Conservation (phyloP, 306 rosid genomes). For the Corylus heterophylla region DNA sequence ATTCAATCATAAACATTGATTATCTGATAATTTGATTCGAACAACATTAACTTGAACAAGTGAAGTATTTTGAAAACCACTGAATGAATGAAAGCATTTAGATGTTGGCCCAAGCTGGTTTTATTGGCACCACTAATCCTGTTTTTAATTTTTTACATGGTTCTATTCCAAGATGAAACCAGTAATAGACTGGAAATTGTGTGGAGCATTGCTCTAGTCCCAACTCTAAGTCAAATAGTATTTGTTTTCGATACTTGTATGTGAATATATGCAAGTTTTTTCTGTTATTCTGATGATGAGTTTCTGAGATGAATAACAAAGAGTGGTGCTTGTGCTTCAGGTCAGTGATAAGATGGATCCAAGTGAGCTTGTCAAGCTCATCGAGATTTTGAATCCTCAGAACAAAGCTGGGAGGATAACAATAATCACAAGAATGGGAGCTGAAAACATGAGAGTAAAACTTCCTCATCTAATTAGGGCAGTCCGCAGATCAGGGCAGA, state of each 20-base stretch:
- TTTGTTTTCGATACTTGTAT: not conserved
- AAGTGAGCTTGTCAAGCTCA: conserved; percentile 79
- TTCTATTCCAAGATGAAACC: not conserved
- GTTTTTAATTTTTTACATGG: not conserved
- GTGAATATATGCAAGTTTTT: not conserved
- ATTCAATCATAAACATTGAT: not conserved
- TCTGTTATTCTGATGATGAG: conserved; percentile 1
- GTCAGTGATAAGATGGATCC: conserved; percentile 98
- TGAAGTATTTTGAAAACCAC: not conserved
- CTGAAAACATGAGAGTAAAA: conserved; percentile 99
- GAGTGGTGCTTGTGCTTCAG: conserved; percentile 42
- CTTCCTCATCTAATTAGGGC: conserved; percentile 98
- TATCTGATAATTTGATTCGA: not conserved
- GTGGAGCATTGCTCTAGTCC: not conserved
- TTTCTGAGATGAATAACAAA: conserved; percentile 15
- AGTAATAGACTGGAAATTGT: not conserved
- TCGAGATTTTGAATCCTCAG: conserved; percentile 90
- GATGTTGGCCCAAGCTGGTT: not conserved
- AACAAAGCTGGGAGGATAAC: conserved; percentile 97
- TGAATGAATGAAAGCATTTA: not conserved
- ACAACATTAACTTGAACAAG: conserved; percentile 4
- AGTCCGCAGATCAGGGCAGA: conserved; percentile 80
- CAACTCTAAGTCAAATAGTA: not conserved
- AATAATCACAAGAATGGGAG: conserved; percentile 92
- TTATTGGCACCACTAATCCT: not conserved